Base-by-base conservation (phyloP, 2,329 filamentous ascomycete genomes). In the Aspergillus sp. region DNA sequence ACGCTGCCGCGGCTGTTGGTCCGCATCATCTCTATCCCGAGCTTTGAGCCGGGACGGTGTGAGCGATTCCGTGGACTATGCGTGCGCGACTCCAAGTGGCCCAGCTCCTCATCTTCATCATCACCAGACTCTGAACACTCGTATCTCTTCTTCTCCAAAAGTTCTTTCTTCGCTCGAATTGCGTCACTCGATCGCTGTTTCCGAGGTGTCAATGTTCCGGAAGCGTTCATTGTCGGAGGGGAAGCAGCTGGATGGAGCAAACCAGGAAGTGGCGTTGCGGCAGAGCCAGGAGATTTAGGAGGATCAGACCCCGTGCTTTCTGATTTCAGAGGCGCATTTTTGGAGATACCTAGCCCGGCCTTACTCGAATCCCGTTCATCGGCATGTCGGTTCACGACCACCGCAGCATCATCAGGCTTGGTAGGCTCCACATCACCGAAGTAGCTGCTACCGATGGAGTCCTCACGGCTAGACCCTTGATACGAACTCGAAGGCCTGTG, bases 21-120 rank as follows among this genome's bases (percentile, higher is more conserved):
- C 45, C 93, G 85, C 90, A 96, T 93, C 93, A 97, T 96, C 71
- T 97, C 93, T 46, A 91, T 94, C 1, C 91, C 91, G 2, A 97
- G 82, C 71, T 96, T 96, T 0, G 91, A 96, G 49, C 87, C 89
- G 11, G 88, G 87, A 20, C 89, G 79, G 35, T 79, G 77, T 14
- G 74, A 76, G 35, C 82, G 77, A 38, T 76, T 55, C 62, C 79
- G 60, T 46, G 75, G 76, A 69, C 71, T 87, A 72, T 74, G 77
- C 54, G 71, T 73, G 55, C 75, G 78, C 53, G 72, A 71, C 62
- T 75, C 76, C 14, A 74, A 65, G 60, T 79, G 78, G 7, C 89
- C 91, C 4, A 95, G 79, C 65, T 96, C 93, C 54, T 96, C 92
- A 59, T 96, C 93, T 72, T 96, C 93, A 61, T 96, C 93, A 63